phyloP scores from a whole-genome alignment of 768 basidiomycete genomes.

The Cystofilobasidium bisporidii region DNA sequence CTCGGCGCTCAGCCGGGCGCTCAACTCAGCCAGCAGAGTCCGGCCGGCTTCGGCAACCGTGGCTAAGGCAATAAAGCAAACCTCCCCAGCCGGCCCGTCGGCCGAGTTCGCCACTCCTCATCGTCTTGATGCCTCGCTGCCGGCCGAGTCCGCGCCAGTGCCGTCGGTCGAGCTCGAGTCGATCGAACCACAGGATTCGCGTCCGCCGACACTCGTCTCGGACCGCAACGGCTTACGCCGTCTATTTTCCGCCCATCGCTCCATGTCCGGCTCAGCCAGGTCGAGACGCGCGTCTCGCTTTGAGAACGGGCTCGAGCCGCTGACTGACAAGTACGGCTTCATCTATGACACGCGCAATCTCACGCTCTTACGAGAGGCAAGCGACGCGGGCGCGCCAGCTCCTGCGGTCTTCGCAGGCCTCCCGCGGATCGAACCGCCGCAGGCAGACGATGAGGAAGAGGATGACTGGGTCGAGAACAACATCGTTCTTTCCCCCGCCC shows the following conservation, averaged over 20 bases:
- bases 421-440: not conserved
- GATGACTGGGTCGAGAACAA: conserved; percentile 24
- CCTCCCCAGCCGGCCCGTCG: too few relatives aligned
- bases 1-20: conserved; percentile 16
- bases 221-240: conserved; percentile 1
- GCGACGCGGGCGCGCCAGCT: conserved; percentile 20
- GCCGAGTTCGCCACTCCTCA: too few relatives aligned
- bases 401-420: conserved; percentile 21
- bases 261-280: not conserved
- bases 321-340: conserved; percentile 25
- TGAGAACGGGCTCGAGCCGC: conserved; percentile 9
- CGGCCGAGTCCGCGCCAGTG: not conserved
- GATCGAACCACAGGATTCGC: conserved; percentile 25
- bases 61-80: too few relatives aligned
- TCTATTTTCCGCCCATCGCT: not conserved
- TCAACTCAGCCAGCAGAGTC: conserved; percentile 9
- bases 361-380: conserved; percentile 23
- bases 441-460: conserved; percentile 14
- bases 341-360: conserved; percentile 20
- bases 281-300: conserved; percentile 13
- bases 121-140: not conserved
- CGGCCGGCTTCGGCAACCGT: not conserved
- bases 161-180: conserved; percentile 26
- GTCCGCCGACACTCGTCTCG: conserved; percentile 22
- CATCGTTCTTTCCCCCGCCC: not conserved